A percentile compares a stretch with the other conserved stretches of the same genome.
phyloP scores from a whole-genome alignment of 441 rosid genomes.

The Macaranga tanarius region DNA sequence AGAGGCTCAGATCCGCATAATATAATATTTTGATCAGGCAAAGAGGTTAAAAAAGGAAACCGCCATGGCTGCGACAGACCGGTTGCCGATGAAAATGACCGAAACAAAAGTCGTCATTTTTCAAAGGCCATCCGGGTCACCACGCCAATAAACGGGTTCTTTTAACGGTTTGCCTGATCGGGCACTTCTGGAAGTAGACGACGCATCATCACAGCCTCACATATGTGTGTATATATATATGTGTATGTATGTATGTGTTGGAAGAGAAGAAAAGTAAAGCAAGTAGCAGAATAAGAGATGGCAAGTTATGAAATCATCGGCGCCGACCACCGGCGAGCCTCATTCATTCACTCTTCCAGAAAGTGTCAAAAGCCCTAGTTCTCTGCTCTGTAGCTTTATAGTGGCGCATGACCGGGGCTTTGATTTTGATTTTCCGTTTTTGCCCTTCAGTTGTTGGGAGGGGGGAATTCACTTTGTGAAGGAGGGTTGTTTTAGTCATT shows the following conservation, averaged over 20 bases:
- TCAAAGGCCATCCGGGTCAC: constrained; percentile 8
- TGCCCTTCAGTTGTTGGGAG: neutral
- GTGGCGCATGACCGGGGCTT: neutral
- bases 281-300: too few species aligned
- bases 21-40: neutral
- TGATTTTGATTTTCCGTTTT: neutral
- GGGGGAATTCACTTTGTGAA: too few species aligned
- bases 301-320: too few species aligned
- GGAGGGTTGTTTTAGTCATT: constrained; percentile 1
- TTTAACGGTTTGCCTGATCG: neutral
- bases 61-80: constrained; percentile 9
- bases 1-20: constrained; percentile 21
- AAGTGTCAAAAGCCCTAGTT: neutral
- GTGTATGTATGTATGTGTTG: neutral
- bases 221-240: neutral
- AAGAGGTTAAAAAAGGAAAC: neutral
- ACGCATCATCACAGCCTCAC: constrained; percentile 18
- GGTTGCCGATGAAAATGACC: constrained; percentile 15
- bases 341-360: neutral
- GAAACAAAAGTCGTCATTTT: too few species aligned
- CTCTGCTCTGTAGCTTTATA: neutral
- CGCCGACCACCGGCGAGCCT: neutral
- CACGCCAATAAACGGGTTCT: constrained; percentile 13
- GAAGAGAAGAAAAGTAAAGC: too few species aligned
- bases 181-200: constrained; percentile 15